Evolutionary conservation across 2,329 filamentous ascomycete genomes (phyloP).

Genomic region (Bipolaris oryzae): DNA sequence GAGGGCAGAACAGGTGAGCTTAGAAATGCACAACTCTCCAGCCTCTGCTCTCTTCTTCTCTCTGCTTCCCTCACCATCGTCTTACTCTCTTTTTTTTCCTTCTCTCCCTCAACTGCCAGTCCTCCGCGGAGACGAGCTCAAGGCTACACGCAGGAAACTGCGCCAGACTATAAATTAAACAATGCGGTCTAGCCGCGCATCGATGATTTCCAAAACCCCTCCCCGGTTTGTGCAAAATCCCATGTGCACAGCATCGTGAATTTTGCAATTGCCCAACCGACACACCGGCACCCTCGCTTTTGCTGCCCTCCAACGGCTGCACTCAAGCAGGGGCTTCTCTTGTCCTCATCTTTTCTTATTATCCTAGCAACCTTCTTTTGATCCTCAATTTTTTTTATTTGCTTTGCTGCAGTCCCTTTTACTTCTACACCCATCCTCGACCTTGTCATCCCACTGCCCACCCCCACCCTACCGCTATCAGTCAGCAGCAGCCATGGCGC

Average conservation of each 20-base stretch:
- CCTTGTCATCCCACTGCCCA: background rate
- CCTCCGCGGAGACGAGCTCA: slow-evolving; percentile 8
- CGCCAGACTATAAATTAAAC: slow-evolving; percentile 13
- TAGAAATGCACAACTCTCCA: background rate
- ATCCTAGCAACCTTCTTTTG: background rate
- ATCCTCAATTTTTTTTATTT: too few species aligned
- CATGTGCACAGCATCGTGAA: slow-evolving; percentile 13
- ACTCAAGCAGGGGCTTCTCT: background rate
- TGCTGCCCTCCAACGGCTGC: background rate
- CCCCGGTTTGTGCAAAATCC: slow-evolving; percentile 11
- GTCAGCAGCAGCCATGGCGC: slow-evolving; percentile 3
- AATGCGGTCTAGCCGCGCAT: slow-evolving; percentile 19
- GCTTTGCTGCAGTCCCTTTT: background rate
- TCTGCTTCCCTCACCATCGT: background rate
- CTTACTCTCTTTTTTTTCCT: background rate
- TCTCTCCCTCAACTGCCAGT: background rate
- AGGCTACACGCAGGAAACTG: background rate
- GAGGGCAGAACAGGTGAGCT: background rate
- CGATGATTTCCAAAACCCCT: slow-evolving; percentile 11
- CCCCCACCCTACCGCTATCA: background rate
- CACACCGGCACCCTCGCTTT: background rate
- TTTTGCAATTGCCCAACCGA: slow-evolving; percentile 5
- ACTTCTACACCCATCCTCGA: background rate
- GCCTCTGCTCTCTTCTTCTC: background rate
- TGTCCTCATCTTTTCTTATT: background rate